Conservation (phyloP, 2,329 filamentous ascomycete genomes). For the Colletotrichum sansevieriae region DNA sequence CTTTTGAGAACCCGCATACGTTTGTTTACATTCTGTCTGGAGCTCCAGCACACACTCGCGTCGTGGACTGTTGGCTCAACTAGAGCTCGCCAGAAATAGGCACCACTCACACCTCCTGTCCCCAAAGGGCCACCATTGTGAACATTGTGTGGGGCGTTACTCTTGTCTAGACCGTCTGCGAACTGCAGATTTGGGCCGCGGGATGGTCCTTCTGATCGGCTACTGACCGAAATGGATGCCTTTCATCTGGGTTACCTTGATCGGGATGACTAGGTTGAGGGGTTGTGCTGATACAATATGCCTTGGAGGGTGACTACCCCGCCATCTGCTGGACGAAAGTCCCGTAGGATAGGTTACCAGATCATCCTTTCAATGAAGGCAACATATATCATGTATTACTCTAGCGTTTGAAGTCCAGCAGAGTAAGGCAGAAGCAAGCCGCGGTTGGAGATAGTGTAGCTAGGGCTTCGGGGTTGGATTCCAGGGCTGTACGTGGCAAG, state of each 20-base stretch:
- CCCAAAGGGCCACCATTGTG: not conserved
- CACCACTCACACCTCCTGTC: slow-evolving; percentile 12
- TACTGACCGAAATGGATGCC: slow-evolving; percentile 23
- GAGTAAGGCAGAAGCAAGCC: not conserved
- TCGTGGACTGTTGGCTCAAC: slow-evolving; percentile 4
- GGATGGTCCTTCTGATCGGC: not conserved
- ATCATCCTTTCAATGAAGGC: slow-evolving; percentile 6
- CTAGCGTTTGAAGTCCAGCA: not conserved
- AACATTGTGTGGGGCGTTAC: not conserved
- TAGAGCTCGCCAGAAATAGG: slow-evolving; percentile 3
- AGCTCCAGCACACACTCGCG: slow-evolving; percentile 26
- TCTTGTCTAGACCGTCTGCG: slow-evolving; percentile 1
- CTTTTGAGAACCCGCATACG: slow-evolving; percentile 10
- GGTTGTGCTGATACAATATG: not conserved
- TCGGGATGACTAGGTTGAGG: slow-evolving; percentile 26
- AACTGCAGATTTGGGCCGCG: slow-evolving; percentile 13
- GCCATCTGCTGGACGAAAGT: not conserved
- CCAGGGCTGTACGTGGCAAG: not conserved
- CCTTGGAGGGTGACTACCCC: slow-evolving; percentile 20
- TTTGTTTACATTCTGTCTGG: not conserved
- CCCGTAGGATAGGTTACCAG: not conserved
- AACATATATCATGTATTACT: not conserved
- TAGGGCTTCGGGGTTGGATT: not conserved
- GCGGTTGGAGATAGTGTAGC: not conserved
- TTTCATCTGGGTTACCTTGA: slow-evolving; percentile 12